Evolutionary conservation across 306 rosid species (phyloP).

Genomic region (Dryas drummondii): DNA sequence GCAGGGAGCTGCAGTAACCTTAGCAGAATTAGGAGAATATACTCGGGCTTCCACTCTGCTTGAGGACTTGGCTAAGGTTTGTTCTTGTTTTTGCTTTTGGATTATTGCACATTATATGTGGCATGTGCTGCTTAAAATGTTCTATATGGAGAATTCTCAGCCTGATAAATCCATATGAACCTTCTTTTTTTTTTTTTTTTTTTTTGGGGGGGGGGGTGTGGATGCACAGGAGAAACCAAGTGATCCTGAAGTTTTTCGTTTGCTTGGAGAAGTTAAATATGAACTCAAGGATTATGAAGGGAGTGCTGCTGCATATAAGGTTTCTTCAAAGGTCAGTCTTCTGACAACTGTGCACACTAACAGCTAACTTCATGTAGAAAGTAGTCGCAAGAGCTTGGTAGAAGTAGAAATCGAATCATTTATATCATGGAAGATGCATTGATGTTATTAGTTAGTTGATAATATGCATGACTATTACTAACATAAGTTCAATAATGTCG

Average conservation of each 20-base stretch:
- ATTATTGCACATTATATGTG: slow-evolving; percentile 11
- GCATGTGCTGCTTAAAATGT: slow-evolving; percentile 13
- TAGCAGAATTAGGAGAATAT: slow-evolving; percentile 81
- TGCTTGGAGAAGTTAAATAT: slow-evolving; percentile 90
- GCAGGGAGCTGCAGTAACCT: slow-evolving; percentile 95
- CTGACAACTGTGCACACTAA: not conserved
- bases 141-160: slow-evolving; percentile 6
- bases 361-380: not conserved
- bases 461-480: not conserved
- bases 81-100: slow-evolving; percentile 19
- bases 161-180: not conserved
- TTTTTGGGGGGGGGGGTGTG: slow-evolving; percentile 5
- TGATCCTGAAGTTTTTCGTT: slow-evolving; percentile 79
- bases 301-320: slow-evolving; percentile 78
- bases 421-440: slow-evolving; percentile 1
- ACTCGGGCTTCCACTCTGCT: slow-evolving; percentile 73
- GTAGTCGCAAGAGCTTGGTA: not conserved
- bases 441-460: not conserved
- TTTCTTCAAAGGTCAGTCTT: slow-evolving; percentile 62
- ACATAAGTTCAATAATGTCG: not conserved
- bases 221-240: slow-evolving; percentile 62
- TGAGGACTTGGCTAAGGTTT: slow-evolving; percentile 76
- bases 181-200: not conserved
- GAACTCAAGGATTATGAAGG: slow-evolving; percentile 77
- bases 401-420: not conserved